phyloP scores from a whole-genome alignment of 768 basidiomycete species.

The Mycena belliarum region DNA sequence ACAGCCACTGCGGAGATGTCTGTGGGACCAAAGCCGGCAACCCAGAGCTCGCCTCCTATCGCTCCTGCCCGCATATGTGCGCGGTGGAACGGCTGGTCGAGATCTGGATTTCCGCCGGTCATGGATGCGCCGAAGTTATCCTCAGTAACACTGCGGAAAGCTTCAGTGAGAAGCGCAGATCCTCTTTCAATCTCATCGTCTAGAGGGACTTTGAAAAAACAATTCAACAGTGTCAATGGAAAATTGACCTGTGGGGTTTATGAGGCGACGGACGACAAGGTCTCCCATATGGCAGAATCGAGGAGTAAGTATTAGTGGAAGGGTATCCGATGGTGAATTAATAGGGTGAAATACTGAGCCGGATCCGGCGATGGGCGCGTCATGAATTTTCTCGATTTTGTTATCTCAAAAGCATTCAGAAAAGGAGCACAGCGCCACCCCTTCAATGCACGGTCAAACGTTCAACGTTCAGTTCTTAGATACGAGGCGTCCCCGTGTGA shows the following conservation, averaged over 20 bases:
- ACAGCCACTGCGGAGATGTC: conserved; percentile 18
- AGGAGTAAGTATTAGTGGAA: too few species aligned
- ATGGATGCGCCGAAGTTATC: conserved; percentile 34
- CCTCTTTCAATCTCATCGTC: conserved; percentile 8
- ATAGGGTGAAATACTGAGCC: too few species aligned
- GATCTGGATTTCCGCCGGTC: conserved; percentile 20
- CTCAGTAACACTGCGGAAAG: conserved; percentile 8
- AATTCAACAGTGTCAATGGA: not conserved
- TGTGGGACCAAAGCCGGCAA: conserved; percentile 10
- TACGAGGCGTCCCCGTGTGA: too few species aligned
- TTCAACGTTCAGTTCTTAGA: too few species aligned
- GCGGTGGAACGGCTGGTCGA: conserved; percentile 4
- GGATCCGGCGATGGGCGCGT: too few species aligned
- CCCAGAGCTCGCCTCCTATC: conserved; percentile 18
- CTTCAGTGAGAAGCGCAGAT: not conserved
- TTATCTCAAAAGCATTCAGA: too few species aligned
- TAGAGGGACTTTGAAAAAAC: not conserved
- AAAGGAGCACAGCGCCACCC: too few species aligned
- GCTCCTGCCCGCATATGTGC: conserved; percentile 4
- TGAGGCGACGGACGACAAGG: not conserved
- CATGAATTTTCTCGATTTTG: too few species aligned
- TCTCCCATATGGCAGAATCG: not conserved
- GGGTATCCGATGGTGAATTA: too few species aligned
- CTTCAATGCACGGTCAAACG: too few species aligned
- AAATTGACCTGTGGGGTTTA: conserved; percentile 4